Evolutionary conservation across 306 rosid genomes (phyloP).

Genomic region (Cajanus cajan): DNA sequence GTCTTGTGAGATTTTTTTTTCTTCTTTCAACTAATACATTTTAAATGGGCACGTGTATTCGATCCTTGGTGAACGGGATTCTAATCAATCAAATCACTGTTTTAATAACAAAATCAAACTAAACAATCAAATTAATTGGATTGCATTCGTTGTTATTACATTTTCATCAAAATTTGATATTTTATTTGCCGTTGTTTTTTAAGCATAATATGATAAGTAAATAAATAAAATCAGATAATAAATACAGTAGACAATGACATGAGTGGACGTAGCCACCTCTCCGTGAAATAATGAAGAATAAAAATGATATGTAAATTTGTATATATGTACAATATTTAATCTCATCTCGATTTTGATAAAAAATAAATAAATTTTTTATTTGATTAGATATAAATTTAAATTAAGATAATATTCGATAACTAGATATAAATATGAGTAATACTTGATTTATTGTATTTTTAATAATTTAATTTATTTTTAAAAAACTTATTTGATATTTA

Average conservation of each 20-base stretch:
- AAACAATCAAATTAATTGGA: not conserved
- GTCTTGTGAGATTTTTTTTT: not conserved
- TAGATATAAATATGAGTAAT: no score
- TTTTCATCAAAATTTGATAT: no score
- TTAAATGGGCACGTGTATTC: not conserved
- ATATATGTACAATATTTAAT: no score
- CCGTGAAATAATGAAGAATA: not conserved
- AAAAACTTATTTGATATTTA: no score
- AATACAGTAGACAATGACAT: not conserved
- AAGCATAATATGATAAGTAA: not conserved
- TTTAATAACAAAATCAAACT: not conserved
- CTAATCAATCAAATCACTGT: not conserved
- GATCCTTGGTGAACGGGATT: not conserved
- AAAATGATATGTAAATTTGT: no score
- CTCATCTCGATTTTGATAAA: no score
- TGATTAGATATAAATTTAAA: no score
- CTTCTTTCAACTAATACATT: not conserved
- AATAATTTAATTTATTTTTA: no score
- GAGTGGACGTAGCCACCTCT: not conserved
- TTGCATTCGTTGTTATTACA: not conserved
- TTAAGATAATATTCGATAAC: no score
- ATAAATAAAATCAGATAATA: not conserved
- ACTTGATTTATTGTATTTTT: no score
- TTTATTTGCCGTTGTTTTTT: not conserved
- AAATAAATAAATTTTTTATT: no score